Conservation (phyloP, 1,139 yeast species). For the Lodderomyces metapsilosis region DNA sequence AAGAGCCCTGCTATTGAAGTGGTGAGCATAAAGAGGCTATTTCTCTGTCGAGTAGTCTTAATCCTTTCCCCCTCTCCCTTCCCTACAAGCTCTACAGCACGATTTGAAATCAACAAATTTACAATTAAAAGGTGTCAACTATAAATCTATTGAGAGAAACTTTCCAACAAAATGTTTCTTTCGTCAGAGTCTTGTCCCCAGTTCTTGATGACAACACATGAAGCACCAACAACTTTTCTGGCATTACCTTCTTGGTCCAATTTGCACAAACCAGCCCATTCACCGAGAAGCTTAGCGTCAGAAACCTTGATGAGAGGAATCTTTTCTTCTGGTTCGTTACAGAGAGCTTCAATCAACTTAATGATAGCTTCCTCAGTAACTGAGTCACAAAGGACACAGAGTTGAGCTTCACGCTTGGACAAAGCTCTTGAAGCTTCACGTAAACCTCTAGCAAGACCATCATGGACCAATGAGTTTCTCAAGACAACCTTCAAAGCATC, state of each 20-base stretch:
- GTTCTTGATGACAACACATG: constrained; percentile 98
- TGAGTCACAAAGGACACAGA: constrained; percentile 96
- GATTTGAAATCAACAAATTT: constrained; percentile 24
- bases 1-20: too few species aligned
- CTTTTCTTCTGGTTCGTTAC: constrained; percentile 96
- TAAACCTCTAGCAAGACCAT: constrained; percentile 99
- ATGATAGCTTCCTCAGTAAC: constrained; percentile 97
- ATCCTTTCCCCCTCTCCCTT: too few species aligned
- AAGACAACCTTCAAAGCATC: constrained; percentile 98
- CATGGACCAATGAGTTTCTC: constrained; percentile 97
- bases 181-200: constrained; percentile 99
- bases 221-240: constrained; percentile 99
- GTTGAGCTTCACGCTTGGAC: constrained; percentile 95
- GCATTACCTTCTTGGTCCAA: constrained; percentile 99
- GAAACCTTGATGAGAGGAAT: constrained; percentile 98
- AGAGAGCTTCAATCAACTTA: constrained; percentile 98
- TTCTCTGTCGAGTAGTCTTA: too few species aligned
- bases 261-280: constrained; percentile 99
- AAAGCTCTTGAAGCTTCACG: constrained; percentile 99
- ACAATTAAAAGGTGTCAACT: constrained; percentile 20
- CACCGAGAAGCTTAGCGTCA: constrained; percentile 99
- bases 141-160: constrained; percentile 74
- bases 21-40: too few species aligned
- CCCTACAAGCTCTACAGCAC: neutral
- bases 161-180: constrained; percentile 95